Base-by-base conservation (phyloP, 116 monocot species). In the Iris pallida region DNA sequence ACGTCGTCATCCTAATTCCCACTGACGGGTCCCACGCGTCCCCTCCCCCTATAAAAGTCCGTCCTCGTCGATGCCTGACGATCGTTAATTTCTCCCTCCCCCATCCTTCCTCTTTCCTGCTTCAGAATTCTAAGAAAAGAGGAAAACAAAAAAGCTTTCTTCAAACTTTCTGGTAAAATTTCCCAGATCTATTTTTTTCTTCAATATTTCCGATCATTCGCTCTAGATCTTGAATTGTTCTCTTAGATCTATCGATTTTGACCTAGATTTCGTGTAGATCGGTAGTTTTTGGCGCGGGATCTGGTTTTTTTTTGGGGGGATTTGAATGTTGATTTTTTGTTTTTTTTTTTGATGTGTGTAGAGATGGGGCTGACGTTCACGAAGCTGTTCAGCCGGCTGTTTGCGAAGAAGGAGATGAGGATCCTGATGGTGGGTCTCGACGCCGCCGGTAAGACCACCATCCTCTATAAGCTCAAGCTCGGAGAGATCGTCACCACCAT, bases 311-410 rank as follows among this genome's bases (percentile, higher is more conserved):
- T n/a, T n/a, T 30, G 11, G 58, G 20, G 20, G 17, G 68, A 68
- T 68, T 45, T 68, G 53, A 20, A 20, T 53, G 53, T 5, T 8
- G n/a, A n/a, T 68, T 8, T 55, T 43, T 9, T 7, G 2, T 40
- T 13, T 54, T n/a, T 53, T 5, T 6, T 15, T 40, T 42, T 66
- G 52, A 18, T 53, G 6, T 15, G n/a, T 55, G 53, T 42, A 70
- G 45, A 69, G 59, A 70, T 70, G 70, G 70, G 70, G 70, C 57
- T 70, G 57, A 59, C 70, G n/a, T 70, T 70, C 55, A 70, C 70
- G 59, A 70, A 70, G 70, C 70, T 70, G 17, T 70, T 70, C 47
- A 70, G 59, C 59, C 70, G 70, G 0, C 47, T 70, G 47, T 70
- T 70, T 47, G 70, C 70, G 45, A 70, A 70, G 70, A 70, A 70